Evolutionary conservation across 805 yeast genomes (phyloP), one percentile per base, ranked within the genome.

Genomic region (Ogataea paradorogensis): DNA sequence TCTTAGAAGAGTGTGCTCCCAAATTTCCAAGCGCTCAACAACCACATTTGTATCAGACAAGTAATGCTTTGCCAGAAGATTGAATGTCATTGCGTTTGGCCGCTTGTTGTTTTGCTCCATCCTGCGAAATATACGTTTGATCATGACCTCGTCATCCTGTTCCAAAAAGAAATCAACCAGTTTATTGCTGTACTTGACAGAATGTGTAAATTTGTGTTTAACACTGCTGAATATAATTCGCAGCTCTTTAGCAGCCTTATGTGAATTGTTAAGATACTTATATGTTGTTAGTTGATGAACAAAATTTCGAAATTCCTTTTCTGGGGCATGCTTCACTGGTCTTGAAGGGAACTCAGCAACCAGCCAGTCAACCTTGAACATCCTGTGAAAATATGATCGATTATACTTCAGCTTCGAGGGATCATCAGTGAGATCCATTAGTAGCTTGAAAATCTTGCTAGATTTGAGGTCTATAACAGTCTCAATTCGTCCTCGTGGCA

Each of bases 51-150:
- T 36, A 9, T 39, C 38, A 4, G 30, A 15, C 4, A 55, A 16
- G 27, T 48, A 49, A 33, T 51, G 54, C 33, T 48, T 51, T 0
- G 44, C 56, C n/a, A 57, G 33, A 13, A 50, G 32, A 26, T 57
- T 54, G 45, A 43, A 54, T 3, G 50, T 51, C 40, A 38, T 42
- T 7, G 52, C 52, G 27, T 44, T 47, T 4, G 60, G 56, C 8
- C 27, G 13, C 11, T 42, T 14, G 7, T 42, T 26, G 15, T 45
- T 40, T 4, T 34, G 27, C 26, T 43, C 46, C 72, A 74, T 68
- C 46, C 70, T 71, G 1, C 59, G 56, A 27, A 70, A 55, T 3
- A 67, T 49, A 34, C 66, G 69, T 30, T 67, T 57, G 44, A 73
- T 63, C 3, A 69, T 58, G 0, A 68, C 67, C 31, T 66, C 55